Evolutionary conservation across 257 asterid genomes (phyloP).

Genomic region (Striga asiatica): DNA sequence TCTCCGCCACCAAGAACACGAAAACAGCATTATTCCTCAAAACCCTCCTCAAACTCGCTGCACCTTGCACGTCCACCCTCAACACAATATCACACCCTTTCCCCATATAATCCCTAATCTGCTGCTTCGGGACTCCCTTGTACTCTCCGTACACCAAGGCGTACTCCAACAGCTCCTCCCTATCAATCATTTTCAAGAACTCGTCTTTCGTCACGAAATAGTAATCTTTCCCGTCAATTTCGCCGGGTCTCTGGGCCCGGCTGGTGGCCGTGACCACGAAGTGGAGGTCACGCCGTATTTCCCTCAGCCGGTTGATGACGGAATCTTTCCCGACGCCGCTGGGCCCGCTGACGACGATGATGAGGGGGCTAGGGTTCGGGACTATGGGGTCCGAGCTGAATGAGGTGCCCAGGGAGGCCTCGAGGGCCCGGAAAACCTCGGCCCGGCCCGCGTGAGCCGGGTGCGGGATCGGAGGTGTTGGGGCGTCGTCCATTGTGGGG

Average conservation of each 20-base stretch:
- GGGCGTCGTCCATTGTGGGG: constrained; percentile 44
- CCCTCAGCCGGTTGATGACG: constrained; percentile 52
- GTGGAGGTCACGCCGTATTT: constrained; percentile 49
- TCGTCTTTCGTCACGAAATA: constrained; percentile 52
- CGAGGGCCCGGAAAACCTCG: constrained; percentile 61
- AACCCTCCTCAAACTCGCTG: constrained; percentile 55
- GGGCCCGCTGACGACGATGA: constrained; percentile 84
- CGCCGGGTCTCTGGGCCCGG: constrained; percentile 51
- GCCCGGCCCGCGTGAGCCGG: constrained; percentile 33
- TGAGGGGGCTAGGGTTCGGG: constrained; percentile 56
- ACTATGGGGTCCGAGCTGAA: constrained; percentile 53
- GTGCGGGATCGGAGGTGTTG: constrained; percentile 42
- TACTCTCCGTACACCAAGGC: constrained; percentile 94
- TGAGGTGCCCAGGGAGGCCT: constrained; percentile 55
- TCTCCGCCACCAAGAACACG: constrained; percentile 82
- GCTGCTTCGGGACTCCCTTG: constrained; percentile 78
- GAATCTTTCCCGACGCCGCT: constrained; percentile 95
- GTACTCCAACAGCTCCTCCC: constrained; percentile 66
- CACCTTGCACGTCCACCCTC: constrained; percentile 95
- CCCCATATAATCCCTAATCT: constrained; percentile 71
- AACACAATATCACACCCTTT: constrained; percentile 76
- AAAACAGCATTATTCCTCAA: constrained; percentile 56
- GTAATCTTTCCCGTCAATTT: constrained; percentile 69
- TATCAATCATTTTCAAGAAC: constrained; percentile 52
- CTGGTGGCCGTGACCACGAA: constrained; percentile 84